A percentile compares a stretch with the other conserved stretches of the same genome.
phyloP scores from a whole-genome alignment of 345 rosid species.

The Gynandropsis gynandra region DNA sequence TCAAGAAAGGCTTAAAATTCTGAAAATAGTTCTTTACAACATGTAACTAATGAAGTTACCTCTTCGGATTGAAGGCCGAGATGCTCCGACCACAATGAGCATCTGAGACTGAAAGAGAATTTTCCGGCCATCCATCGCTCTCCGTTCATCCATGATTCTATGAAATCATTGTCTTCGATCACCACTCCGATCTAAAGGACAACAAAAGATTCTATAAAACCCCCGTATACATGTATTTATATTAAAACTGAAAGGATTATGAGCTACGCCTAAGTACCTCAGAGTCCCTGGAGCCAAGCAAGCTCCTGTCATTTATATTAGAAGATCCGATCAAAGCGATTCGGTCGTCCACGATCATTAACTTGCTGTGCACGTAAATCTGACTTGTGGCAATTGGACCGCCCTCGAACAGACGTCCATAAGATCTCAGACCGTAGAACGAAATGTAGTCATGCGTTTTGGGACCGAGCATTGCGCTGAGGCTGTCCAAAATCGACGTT shows the following conservation, averaged over 20 bases:
- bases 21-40: too few species aligned
- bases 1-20: neutral
- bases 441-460: slow-evolving; percentile 71
- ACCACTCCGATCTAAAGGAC: slow-evolving; percentile 67
- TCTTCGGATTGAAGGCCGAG: slow-evolving; percentile 64
- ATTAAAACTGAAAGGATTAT: neutral
- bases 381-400: slow-evolving; percentile 88
- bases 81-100: slow-evolving; percentile 85
- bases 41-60: too few species aligned
- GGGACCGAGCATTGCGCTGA: slow-evolving; percentile 46
- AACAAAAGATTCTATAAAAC: neutral
- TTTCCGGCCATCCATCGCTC: slow-evolving; percentile 83
- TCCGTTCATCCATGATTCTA: slow-evolving; percentile 67
- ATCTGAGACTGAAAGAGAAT: slow-evolving; percentile 60
- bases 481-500: slow-evolving; percentile 66
- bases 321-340: slow-evolving; percentile 70
- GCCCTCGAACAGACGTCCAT: slow-evolving; percentile 54
- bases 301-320: slow-evolving; percentile 80
- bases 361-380: slow-evolving; percentile 93
- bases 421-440: slow-evolving; percentile 72
- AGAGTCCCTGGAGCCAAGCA: slow-evolving; percentile 92
- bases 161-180: slow-evolving; percentile 76
- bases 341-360: slow-evolving; percentile 77
- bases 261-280: slow-evolving; percentile 46
- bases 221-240: too few species aligned